Percentiles rank a stretch among this genome's conserved stretches.
Evolutionary conservation across 1,284 basidiomycete species (phyloP).

Genomic region (Sporisorium reilianum): DNA sequence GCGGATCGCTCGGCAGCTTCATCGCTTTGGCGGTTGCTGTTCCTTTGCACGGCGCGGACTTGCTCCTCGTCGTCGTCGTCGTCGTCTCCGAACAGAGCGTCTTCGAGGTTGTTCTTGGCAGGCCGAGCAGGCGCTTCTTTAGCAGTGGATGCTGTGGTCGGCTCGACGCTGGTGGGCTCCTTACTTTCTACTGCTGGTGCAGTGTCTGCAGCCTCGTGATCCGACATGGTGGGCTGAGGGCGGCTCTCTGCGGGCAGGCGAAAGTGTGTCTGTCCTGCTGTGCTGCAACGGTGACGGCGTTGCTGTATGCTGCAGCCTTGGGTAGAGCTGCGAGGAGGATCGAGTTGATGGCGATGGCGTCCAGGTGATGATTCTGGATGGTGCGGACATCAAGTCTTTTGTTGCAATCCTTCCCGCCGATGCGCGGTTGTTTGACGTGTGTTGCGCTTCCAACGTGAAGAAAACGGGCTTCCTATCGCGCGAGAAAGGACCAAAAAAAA

Average conservation of each 20-base stretch:
- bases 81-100: constrained; percentile 50
- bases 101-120: constrained; percentile 30
- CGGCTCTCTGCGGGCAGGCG: constrained; percentile 16
- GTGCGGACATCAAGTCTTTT: constrained; percentile 1
- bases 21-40: constrained; percentile 5
- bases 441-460: not conserved
- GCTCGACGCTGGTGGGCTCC: not conserved
- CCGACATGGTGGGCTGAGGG: constrained; percentile 35
- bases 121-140: constrained; percentile 1
- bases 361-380: not conserved
- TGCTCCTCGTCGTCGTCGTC: constrained; percentile 47
- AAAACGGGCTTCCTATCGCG: constrained; percentile 29
- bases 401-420: not conserved
- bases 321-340: not conserved
- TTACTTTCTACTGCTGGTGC: constrained; percentile 3
- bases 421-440: constrained; percentile 20
- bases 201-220: constrained; percentile 23
- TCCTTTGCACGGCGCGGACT: constrained; percentile 16
- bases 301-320: too few species aligned
- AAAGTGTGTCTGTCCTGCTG: not conserved
- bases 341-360: not conserved
- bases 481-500: constrained; percentile 11
- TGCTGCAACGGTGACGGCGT: not conserved
- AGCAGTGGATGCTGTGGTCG: not conserved
- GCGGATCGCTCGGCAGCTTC: not conserved